A percentile compares a stretch with the other conserved stretches of the same genome.
phyloP scores from a whole-genome alignment of 805 yeast genomes.

The Candida vaughaniae region DNA sequence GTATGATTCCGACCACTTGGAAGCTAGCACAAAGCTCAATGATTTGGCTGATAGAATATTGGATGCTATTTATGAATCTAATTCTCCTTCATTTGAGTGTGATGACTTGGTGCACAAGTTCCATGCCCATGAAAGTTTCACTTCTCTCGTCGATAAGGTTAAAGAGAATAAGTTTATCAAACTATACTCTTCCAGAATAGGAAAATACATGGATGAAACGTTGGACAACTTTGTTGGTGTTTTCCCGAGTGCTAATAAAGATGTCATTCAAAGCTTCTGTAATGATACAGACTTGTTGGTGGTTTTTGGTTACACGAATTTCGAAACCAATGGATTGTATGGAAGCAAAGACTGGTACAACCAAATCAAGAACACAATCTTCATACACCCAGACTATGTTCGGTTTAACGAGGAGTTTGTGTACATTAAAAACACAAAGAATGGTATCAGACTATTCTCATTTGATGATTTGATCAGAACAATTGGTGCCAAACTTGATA shows the following conservation, averaged over 20 bases:
- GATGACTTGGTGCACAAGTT: slow-evolving; percentile 72
- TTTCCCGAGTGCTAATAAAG: slow-evolving; percentile 41
- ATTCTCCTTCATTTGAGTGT: slow-evolving; percentile 64
- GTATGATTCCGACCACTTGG: slow-evolving; percentile 5
- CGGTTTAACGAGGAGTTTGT: slow-evolving; percentile 30
- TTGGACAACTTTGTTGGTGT: slow-evolving; percentile 64
- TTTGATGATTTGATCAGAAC: slow-evolving; percentile 32
- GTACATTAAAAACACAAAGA: slow-evolving; percentile 18
- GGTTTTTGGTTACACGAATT: slow-evolving; percentile 61
- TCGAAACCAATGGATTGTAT: slow-evolving; percentile 30
- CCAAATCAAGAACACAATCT: slow-evolving; percentile 27
- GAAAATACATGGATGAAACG: slow-evolving; percentile 77
- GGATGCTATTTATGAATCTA: slow-evolving; percentile 48
- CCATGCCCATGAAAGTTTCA: slow-evolving; percentile 43
- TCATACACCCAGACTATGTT: slow-evolving; percentile 43
- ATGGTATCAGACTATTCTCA: slow-evolving; percentile 26
- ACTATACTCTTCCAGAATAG: slow-evolving; percentile 59
- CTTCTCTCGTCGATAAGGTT: slow-evolving; percentile 47
- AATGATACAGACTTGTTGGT: slow-evolving; percentile 65
- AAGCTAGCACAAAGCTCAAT: slow-evolving; percentile 16
- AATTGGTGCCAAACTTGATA: slow-evolving; percentile 23
- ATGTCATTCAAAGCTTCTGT: slow-evolving; percentile 22
- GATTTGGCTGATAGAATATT: slow-evolving; percentile 39
- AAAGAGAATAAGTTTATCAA: slow-evolving; percentile 35
- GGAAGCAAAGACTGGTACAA: slow-evolving; percentile 15